These are phyloP conservation scores for Oxyria digyna DNA, from an alignment of 148 eudicot genomes.

Conservation along the genomic window DNA sequence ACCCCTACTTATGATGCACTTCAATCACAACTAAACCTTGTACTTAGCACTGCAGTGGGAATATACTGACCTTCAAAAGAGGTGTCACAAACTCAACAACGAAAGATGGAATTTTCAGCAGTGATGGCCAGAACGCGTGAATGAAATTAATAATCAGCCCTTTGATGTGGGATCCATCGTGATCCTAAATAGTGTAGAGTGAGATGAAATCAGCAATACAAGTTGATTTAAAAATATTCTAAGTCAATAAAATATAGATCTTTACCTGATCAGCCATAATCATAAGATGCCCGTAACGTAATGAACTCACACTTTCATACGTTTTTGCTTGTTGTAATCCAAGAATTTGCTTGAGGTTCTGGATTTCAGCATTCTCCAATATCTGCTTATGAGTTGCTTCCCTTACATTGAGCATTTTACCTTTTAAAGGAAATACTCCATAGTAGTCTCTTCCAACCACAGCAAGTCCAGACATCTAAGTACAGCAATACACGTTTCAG, in stretches of 20 bases:
- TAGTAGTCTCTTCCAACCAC: conserved; percentile 54
- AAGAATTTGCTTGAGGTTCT: conserved; percentile 60
- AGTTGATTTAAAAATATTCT: neutral
- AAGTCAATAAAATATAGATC: neutral
- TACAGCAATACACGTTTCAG: neutral
- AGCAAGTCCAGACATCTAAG: conserved; percentile 76
- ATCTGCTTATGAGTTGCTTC: conserved; percentile 87
- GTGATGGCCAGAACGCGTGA: conserved; percentile 91
- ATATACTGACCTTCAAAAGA: conserved; percentile 54
- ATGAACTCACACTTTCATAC: conserved; percentile 48
- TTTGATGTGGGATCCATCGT: conserved; percentile 97
- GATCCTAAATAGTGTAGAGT: conserved; percentile 48
- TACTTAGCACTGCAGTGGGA: neutral
- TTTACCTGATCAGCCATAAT: conserved; percentile 99
- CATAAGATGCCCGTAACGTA: conserved; percentile 95
- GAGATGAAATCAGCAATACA: neutral
- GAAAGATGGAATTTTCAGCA: conserved; percentile 73
- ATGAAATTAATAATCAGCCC: conserved; percentile 82
- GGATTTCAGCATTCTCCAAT: conserved; percentile 67
- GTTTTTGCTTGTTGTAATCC: conserved; percentile 77
- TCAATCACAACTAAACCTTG: too few species aligned
- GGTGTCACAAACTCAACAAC: conserved; percentile 83
- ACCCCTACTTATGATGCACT: neutral
- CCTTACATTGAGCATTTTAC: conserved; percentile 93
- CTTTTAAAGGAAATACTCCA: conserved; percentile 91